phyloP scores from a whole-genome alignment of 345 rosid species.

The Schrenkiella parvula region DNA sequence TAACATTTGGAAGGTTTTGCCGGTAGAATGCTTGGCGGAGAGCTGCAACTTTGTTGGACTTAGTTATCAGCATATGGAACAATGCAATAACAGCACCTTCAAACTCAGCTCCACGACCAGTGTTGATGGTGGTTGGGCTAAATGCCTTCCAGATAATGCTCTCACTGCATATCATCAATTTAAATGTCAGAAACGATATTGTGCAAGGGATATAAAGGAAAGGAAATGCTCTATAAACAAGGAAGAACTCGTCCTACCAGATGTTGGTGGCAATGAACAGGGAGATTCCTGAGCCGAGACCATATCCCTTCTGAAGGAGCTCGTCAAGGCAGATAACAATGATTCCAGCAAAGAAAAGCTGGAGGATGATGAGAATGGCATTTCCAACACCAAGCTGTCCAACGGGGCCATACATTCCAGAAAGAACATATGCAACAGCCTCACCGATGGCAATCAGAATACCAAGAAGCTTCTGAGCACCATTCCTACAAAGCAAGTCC shows the following conservation, averaged over 20 bases:
- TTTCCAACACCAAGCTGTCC: slow-evolving; percentile 79
- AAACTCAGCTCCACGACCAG: slow-evolving; percentile 87
- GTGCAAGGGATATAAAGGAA: background rate
- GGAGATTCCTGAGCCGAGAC: slow-evolving; percentile 81
- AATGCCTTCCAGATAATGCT: slow-evolving; percentile 86
- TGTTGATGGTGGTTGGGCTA: slow-evolving; percentile 85
- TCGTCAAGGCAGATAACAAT: slow-evolving; percentile 82
- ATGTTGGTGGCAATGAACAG: slow-evolving; percentile 90
- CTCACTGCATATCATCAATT: slow-evolving; percentile 42
- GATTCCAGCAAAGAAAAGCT: slow-evolving; percentile 81
- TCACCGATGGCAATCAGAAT: slow-evolving; percentile 74
- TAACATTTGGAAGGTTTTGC: slow-evolving; percentile 85
- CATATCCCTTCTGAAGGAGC: slow-evolving; percentile 81
- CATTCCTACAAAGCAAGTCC: slow-evolving; percentile 45
- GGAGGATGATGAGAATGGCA: slow-evolving; percentile 71
- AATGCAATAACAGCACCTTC: slow-evolving; percentile 92
- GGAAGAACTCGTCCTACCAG: slow-evolving; percentile 43
- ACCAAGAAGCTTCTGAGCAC: slow-evolving; percentile 81
- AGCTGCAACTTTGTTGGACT: slow-evolving; percentile 72
- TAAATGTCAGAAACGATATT: background rate
- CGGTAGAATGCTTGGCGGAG: slow-evolving; percentile 85
- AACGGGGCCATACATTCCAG: slow-evolving; percentile 84
- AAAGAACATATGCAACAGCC: slow-evolving; percentile 80
- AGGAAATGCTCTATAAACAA: background rate
- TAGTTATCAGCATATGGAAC: slow-evolving; percentile 74